Percentiles rank a stretch among this genome's conserved stretches.
Conservation (phyloP, 148 eudicot genomes). For the Chenopodium album region DNA sequence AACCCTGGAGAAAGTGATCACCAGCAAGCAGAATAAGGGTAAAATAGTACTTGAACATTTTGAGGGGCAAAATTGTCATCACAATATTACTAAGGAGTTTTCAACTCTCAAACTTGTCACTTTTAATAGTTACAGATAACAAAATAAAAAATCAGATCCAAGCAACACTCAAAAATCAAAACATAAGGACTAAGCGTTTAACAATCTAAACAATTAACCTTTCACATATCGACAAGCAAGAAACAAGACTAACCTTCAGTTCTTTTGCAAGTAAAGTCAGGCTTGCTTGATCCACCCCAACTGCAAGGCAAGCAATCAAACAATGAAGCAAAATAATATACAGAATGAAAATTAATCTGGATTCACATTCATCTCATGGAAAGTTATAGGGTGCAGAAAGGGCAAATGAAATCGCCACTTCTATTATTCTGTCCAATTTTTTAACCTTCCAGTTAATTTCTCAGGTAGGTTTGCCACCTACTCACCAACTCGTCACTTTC, state of each 20-base stretch:
- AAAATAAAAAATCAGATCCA: too few species aligned
- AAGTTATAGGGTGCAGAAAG: not conserved
- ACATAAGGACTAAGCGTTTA: not conserved
- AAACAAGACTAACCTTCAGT: slow-evolving; percentile 69
- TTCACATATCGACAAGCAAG: not conserved
- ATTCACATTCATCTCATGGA: not conserved
- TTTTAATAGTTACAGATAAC: too few species aligned
- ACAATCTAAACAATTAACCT: not conserved
- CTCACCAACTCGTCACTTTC: not conserved
- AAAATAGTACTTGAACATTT: too few species aligned
- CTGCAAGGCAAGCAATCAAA: slow-evolving; percentile 43
- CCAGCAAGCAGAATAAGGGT: too few species aligned
- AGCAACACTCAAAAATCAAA: too few species aligned
- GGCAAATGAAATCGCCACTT: not conserved
- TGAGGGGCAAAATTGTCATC: too few species aligned
- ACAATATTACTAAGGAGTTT: too few species aligned
- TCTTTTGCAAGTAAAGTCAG: slow-evolving; percentile 94
- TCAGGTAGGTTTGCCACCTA: not conserved
- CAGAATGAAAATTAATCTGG: not conserved
- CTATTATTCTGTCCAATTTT: not conserved
- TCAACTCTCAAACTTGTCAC: too few species aligned
- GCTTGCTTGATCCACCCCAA: slow-evolving; percentile 99
- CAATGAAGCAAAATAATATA: not conserved
- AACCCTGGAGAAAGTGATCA: too few species aligned
- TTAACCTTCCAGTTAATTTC: not conserved